Percentiles rank a stretch among this genome's conserved stretches.
phyloP scores from a whole-genome alignment of 148 eudicot genomes.

The Camellia japonica region DNA sequence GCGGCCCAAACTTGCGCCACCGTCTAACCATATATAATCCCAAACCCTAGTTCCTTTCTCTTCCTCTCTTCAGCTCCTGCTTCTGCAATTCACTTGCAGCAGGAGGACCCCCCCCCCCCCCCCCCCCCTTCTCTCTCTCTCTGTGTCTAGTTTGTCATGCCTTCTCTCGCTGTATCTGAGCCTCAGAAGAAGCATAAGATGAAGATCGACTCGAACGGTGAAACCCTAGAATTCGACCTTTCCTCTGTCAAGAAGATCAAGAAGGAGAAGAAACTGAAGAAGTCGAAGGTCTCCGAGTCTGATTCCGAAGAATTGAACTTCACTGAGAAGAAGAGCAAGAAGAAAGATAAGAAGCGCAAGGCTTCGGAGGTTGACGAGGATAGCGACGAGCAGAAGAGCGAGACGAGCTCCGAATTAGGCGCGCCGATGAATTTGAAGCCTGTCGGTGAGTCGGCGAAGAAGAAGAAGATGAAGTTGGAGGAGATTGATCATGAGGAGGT shows the following conservation, averaged over 20 bases:
- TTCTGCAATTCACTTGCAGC: slow-evolving; percentile 16
- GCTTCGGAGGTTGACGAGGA: slow-evolving; percentile 40
- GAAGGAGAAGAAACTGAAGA: slow-evolving; percentile 33
- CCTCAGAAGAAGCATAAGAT: slow-evolving; percentile 32
- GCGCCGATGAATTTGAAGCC: slow-evolving; percentile 41
- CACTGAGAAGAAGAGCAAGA: slow-evolving; percentile 32
- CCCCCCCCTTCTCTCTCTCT: neutral
- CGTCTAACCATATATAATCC: neutral
- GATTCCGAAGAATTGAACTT: slow-evolving; percentile 13
- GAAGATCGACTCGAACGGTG: slow-evolving; percentile 18
- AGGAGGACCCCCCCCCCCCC: neutral
- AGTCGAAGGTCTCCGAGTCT: slow-evolving; percentile 11
- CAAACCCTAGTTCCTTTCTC: neutral
- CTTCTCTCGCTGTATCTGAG: slow-evolving; percentile 30
- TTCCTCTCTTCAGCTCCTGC: slow-evolving; percentile 12
- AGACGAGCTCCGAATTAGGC: slow-evolving; percentile 42
- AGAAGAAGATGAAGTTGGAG: slow-evolving; percentile 31
- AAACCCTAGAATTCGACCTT: slow-evolving; percentile 9
- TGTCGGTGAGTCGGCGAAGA: slow-evolving; percentile 22
- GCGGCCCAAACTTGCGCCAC: neutral
- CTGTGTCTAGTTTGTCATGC: slow-evolving; percentile 25
- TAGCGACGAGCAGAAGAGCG: slow-evolving; percentile 32
- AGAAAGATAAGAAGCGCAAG: slow-evolving; percentile 57
- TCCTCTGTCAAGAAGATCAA: slow-evolving; percentile 21
- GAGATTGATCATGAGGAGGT: slow-evolving; percentile 23